Evolutionary conservation across 805 yeast species (phyloP).

Genomic region (Nakazawaea ishiwadae): DNA sequence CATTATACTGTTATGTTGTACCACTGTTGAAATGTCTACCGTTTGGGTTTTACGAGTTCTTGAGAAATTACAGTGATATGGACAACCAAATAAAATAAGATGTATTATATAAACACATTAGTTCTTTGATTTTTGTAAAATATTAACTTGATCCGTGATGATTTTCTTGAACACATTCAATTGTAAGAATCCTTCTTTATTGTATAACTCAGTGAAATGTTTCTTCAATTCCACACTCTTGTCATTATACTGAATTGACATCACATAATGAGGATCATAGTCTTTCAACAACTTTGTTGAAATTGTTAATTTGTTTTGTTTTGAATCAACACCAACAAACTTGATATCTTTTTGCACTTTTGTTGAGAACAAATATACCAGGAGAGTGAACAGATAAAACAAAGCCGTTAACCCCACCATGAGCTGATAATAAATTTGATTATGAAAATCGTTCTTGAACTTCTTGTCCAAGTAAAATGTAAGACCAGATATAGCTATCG

Average conservation of each 20-base stretch:
- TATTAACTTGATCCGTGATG: conserved; percentile 18
- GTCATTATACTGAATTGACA: conserved; percentile 27
- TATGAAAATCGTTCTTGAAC: conserved; percentile 34
- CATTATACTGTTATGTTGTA: conserved; percentile 42
- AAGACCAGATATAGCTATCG: conserved; percentile 41
- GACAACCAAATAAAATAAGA: conserved; percentile 18
- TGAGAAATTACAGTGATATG: conserved; percentile 25
- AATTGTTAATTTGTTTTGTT: conserved; percentile 31
- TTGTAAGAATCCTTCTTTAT: conserved; percentile 40
- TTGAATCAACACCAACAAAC: conserved; percentile 35
- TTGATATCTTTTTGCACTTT: conserved; percentile 38
- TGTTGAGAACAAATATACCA: conserved; percentile 29
- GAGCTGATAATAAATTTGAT: conserved; percentile 27
- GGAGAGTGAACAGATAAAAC: conserved; percentile 33
- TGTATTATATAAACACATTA: conserved; percentile 8
- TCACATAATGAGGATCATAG: conserved; percentile 39
- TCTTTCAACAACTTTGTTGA: conserved; percentile 33
- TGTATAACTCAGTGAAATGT: conserved; percentile 40
- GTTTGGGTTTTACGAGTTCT: conserved; percentile 26
- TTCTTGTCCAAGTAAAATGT: conserved; percentile 47
- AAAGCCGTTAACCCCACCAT: conserved; percentile 31
- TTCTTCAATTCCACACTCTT: conserved; percentile 18
- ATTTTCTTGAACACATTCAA: conserved; percentile 26
- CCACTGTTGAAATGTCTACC: conserved; percentile 41
- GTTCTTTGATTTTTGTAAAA: conserved; percentile 18